phyloP scores from a whole-genome alignment of 768 basidiomycete species.

The Trametes gibbosa region DNA sequence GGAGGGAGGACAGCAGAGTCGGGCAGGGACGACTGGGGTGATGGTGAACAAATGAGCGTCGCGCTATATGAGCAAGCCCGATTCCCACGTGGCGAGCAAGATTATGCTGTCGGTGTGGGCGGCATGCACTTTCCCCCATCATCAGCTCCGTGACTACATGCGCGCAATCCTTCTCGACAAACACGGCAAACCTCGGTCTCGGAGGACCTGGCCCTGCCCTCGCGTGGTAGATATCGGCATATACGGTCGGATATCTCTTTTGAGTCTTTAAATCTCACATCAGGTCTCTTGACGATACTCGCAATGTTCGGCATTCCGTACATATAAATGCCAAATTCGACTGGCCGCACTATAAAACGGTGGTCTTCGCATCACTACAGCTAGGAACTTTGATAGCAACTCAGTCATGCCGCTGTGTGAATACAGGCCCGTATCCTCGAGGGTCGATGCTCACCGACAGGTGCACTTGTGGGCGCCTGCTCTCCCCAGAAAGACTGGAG shows the following conservation, averaged over 20 bases:
- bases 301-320: too few relatives aligned
- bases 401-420: too few relatives aligned
- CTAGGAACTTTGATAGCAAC: too few relatives aligned
- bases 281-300: not conserved
- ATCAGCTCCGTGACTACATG: not conserved
- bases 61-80: constrained; percentile 17
- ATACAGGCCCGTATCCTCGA: too few relatives aligned
- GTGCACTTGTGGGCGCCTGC: too few relatives aligned
- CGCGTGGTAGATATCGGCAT: not conserved
- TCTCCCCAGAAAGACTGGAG: not conserved
- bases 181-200: not conserved
- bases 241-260: not conserved
- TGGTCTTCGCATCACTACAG: too few relatives aligned
- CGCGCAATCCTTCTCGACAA: not conserved
- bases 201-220: not conserved
- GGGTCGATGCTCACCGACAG: too few relatives aligned
- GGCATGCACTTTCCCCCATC: not conserved
- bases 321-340: too few relatives aligned
- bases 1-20: constrained; percentile 19
- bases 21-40: constrained; percentile 7
- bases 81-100: constrained; percentile 21
- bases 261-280: not conserved
- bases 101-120: constrained; percentile 16
- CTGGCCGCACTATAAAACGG: too few relatives aligned
- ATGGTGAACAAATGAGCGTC: constrained; percentile 18